These are phyloP conservation scores for Skeletonema grethae DNA, from an alignment of 108 stramenopile genomes.

Conservation along the genomic window DNA sequence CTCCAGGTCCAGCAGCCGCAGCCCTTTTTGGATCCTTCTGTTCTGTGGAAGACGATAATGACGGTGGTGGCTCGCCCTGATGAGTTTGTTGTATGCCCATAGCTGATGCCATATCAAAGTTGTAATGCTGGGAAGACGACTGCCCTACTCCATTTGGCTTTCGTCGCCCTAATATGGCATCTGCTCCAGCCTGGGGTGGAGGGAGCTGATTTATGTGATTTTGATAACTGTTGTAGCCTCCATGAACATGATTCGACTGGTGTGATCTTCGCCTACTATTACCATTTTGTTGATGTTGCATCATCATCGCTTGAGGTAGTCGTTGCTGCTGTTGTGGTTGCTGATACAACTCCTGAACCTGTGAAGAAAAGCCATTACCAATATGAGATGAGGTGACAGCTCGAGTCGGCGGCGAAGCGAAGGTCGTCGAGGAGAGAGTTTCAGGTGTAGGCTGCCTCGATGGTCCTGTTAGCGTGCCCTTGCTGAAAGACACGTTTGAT, in stretches of 20 bases:
- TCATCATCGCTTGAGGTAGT: neutral
- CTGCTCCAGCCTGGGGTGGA: constrained; percentile 27
- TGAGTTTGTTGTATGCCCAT: neutral
- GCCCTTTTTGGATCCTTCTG: neutral
- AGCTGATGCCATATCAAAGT: constrained; percentile 5
- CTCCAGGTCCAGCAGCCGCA: neutral
- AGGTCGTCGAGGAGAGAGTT: neutral
- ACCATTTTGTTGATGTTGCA: neutral
- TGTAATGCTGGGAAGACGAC: constrained; percentile 1
- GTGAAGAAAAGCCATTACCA: neutral
- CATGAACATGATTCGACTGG: constrained; percentile 11
- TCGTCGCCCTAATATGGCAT: constrained; percentile 41
- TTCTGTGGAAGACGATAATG: neutral
- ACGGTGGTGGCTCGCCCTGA: constrained; percentile 2
- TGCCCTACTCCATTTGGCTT: constrained; percentile 8
- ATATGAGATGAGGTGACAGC: neutral
- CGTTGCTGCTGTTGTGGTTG: neutral
- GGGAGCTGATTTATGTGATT: neutral
- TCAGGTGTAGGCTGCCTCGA: neutral
- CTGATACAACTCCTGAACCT: neutral
- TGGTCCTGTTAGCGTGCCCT: neutral
- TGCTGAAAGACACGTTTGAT: neutral
- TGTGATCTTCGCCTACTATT: neutral
- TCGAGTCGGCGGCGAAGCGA: neutral
- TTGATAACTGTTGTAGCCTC: constrained; percentile 3